These are phyloP conservation scores for Canavalia ensiformis DNA, from an alignment of 306 rosid genomes.

Conservation along the genomic window DNA sequence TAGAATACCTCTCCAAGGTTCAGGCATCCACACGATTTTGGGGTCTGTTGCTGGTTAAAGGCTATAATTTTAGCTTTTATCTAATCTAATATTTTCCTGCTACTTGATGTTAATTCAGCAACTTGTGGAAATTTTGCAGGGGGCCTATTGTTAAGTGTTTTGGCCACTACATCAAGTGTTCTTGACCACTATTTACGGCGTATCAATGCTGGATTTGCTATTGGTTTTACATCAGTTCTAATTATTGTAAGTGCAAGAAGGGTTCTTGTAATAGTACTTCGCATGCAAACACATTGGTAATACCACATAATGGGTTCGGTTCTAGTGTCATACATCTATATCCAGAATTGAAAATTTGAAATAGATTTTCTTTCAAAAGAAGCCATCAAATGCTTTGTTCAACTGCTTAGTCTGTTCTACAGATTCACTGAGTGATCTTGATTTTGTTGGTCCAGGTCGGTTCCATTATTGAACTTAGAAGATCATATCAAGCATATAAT, in stretches of 20 bases:
- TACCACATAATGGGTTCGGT: slow-evolving; percentile 8
- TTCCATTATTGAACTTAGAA: slow-evolving; percentile 94
- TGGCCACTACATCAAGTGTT: slow-evolving; percentile 91
- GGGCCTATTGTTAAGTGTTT: slow-evolving; percentile 80
- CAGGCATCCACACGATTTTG: slow-evolving; percentile 99
- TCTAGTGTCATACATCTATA: not conserved
- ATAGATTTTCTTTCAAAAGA: slow-evolving; percentile 23
- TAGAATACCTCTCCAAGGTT: slow-evolving; percentile 90
- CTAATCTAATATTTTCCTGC: slow-evolving; percentile 27
- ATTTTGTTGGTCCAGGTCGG: slow-evolving; percentile 80
- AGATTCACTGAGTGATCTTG: slow-evolving; percentile 45
- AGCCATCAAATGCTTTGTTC: slow-evolving; percentile 29
- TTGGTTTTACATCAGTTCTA: slow-evolving; percentile 94
- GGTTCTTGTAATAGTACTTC: slow-evolving; percentile 36
- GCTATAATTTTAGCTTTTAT: slow-evolving; percentile 38
- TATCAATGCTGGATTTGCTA: slow-evolving; percentile 87
- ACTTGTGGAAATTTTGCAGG: slow-evolving; percentile 63
- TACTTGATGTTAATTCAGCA: slow-evolving; percentile 41
- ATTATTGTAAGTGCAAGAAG: slow-evolving; percentile 79
- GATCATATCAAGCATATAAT: slow-evolving; percentile 97
- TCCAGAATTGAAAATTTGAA: not conserved
- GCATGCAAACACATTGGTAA: slow-evolving; percentile 28
- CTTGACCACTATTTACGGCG: slow-evolving; percentile 93
- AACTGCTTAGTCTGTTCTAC: slow-evolving; percentile 40
- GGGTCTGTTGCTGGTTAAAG: slow-evolving; percentile 67